A percentile compares a stretch with the other conserved stretches of the same genome.
Evolutionary conservation across 2,329 filamentous ascomycete species (phyloP).

Genomic region (Aureobasidium vineae): DNA sequence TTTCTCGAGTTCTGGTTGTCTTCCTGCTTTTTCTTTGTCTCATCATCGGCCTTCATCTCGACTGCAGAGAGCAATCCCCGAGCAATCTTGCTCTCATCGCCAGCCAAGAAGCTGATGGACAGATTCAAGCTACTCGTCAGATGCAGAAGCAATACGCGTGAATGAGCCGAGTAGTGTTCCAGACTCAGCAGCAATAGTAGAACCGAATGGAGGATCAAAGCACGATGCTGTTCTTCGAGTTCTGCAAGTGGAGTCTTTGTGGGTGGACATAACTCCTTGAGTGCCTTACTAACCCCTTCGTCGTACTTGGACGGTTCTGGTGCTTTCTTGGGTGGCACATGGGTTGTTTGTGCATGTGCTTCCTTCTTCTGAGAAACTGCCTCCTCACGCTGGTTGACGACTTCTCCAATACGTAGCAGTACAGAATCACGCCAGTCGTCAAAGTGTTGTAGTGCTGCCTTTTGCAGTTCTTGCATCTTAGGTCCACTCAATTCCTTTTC

Average conservation of each 20-base stretch:
- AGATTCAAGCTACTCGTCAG: slow-evolving; percentile 40
- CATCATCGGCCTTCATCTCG: slow-evolving; percentile 74
- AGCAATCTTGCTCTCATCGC: slow-evolving; percentile 65
- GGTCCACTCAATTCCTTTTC: slow-evolving; percentile 52
- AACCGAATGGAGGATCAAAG: slow-evolving; percentile 41
- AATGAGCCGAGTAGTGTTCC: slow-evolving; percentile 42
- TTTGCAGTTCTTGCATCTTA: slow-evolving; percentile 64
- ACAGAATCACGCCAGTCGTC: slow-evolving; percentile 76
- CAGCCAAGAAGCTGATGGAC: slow-evolving; percentile 35
- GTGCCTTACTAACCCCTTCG: slow-evolving; percentile 35
- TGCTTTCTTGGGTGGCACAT: slow-evolving; percentile 29
- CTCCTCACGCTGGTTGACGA: slow-evolving; percentile 48
- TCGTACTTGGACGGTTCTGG: slow-evolving; percentile 32
- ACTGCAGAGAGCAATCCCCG: slow-evolving; percentile 71
- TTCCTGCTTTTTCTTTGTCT: slow-evolving; percentile 69
- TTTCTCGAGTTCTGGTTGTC: slow-evolving; percentile 66
- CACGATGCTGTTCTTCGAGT: slow-evolving; percentile 40
- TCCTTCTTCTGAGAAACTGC: slow-evolving; percentile 40
- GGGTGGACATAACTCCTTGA: slow-evolving; percentile 39
- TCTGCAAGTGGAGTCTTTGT: slow-evolving; percentile 40
- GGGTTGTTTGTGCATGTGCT: slow-evolving; percentile 41
- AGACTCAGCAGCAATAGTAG: slow-evolving; percentile 42
- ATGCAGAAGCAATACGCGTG: slow-evolving; percentile 39
- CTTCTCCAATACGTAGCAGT: slow-evolving; percentile 67
- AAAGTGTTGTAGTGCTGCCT: slow-evolving; percentile 67